Conservation (phyloP, 169 alveolate genomes). For the Perkinsus olseni region DNA sequence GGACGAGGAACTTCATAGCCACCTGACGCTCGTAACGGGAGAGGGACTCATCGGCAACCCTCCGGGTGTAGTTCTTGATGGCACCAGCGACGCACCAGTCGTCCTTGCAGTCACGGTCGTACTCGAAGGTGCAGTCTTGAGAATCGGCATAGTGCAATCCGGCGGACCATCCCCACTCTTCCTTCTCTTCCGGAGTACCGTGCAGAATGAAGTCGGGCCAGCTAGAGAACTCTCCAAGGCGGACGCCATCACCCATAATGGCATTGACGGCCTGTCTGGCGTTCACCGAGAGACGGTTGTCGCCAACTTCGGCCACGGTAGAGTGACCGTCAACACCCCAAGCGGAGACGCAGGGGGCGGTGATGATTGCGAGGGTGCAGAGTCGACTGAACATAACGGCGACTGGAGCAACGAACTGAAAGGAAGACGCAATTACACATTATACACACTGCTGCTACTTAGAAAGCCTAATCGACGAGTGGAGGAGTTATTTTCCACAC, state of each 20-base stretch:
- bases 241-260: background rate
- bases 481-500: too few relatives aligned
- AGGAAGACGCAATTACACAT: background rate
- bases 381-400: background rate
- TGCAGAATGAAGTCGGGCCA: background rate
- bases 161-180: background rate
- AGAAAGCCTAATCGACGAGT: too few relatives aligned
- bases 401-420: background rate
- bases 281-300: background rate
- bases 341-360: background rate
- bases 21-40: background rate
- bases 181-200: background rate
- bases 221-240: background rate
- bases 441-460: too few relatives aligned
- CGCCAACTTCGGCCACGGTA: background rate
- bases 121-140: background rate
- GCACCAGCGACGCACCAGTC: background rate
- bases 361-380: background rate
- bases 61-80: background rate
- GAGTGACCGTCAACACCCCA: background rate
- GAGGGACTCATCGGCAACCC: background rate
- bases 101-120: background rate
- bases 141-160: background rate
- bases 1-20: background rate
- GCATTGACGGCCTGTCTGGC: background rate